Evolutionary conservation across 768 basidiomycete species (phyloP), one percentile per base, ranked within the genome.

Genomic region (Termitomyces sp.): DNA sequence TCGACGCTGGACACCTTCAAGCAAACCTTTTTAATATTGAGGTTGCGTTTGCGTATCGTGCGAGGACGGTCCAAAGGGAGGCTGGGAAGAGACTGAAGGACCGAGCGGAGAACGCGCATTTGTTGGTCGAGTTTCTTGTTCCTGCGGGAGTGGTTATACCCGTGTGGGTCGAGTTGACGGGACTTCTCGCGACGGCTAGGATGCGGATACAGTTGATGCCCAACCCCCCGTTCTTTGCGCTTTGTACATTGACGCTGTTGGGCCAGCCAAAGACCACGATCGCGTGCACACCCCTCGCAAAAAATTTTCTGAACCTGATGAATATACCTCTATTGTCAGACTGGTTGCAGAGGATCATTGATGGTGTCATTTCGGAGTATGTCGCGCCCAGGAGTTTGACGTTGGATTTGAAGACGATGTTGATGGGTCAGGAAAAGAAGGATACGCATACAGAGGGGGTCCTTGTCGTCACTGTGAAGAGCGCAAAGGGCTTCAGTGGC

Each of bases 151-250:
- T 78, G 26, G 74, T 79, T n/a, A 70, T 86, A 26, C 83, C 83
- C 2, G 81, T 84, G 26, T 93, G 88, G 87, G 83, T 89, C 26
- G 87, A 90, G 60, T 73, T 91, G 40, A 85, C 86, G 36, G 82
- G 83, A 5, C 72, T 88, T n/a, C 74, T 83, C 20, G 83, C 83
- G 3, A 84, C 85, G 2, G 79, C 83, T 4, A 78, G 91, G 13
- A 72, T 87, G 30, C 79, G 89, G 14, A 74, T 90, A n/a, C 86
- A 91, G 70, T 80, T 91, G 64, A 89, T 87, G 47, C 83, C 88
- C 0, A 82, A 87, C 60, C 80, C 85, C 0, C 91, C 90, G 0
- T 92, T 85, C 62, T 58, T 78, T 8, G 73, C 74, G 5, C 35
- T 73, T 5, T 76, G 79, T 66, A 79, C 80, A 0, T 38, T 91